Evolutionary conservation across 805 yeast species (phyloP), one percentile per base, ranked within the genome.

Genomic region (Monosporozyma unispora): DNA sequence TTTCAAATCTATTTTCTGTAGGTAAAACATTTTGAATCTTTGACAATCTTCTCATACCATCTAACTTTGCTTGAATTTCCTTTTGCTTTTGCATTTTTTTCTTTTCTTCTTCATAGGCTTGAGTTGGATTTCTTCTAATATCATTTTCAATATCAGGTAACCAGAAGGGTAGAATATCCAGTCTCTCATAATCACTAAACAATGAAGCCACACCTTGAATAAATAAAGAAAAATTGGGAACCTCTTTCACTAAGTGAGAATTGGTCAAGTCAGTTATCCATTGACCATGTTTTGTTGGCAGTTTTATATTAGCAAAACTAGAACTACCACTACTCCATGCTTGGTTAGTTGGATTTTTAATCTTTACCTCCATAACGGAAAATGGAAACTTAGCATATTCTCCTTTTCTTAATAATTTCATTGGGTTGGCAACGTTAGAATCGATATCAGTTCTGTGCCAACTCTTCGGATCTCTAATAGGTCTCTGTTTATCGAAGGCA

Each of bases 401-500:
- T 42, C 96, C 96, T 60, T 84, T 83, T 69, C 97, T 79, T 61
- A 91, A 75, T 49, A 83, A 74, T 33, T 82, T 77, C 57, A 79
- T 76, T 46, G 93, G 90, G 55, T 84, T 77, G 11, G 77, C 75
- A 35, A 84, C 75, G 48, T 81, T 73, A 28, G 90, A 80, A 68
- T 91, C 99, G 49, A 91, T 80, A 65, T 93, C 98, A 44, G 81
- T 73, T 67, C 98, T 79, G 69, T 90, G 98, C 99, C 99, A 91
- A 58, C 76, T 78, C 19, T 70, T 68, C 37, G 96, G 95, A 62
- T 88, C 86, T 70, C 99, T 83, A 53, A 89, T 84, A 16, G 99
- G 98, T 57, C 90, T 78, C 54, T 80, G 81, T 43, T 75, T 69
- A 66, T 90, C 96, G 62, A 91, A 84, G 0, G 91, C 70, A 65